A percentile compares a stretch with the other conserved stretches of the same genome.
Conservation (phyloP, 129 eudicot species). For the Apium graveolens region DNA sequence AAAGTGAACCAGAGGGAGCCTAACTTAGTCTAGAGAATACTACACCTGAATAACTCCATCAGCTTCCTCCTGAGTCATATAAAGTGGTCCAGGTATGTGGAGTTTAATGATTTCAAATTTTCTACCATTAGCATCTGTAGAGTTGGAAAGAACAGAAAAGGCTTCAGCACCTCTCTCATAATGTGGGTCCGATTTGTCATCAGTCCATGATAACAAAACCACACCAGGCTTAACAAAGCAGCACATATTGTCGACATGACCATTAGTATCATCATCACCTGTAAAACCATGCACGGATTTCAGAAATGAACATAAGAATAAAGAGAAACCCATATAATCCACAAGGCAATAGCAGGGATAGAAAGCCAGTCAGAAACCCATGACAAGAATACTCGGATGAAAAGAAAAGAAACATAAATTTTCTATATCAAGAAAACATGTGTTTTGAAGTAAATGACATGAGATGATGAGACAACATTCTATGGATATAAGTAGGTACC, state of each 20-base stretch:
- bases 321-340: no score
- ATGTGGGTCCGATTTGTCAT: slow-evolving; percentile 84
- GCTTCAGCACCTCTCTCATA: slow-evolving; percentile 76
- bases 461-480: background rate
- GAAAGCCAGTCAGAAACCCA: background rate
- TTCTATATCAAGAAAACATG: background rate
- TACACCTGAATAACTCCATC: slow-evolving; percentile 63
- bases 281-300: slow-evolving; percentile 8
- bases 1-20: background rate
- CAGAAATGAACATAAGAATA: background rate
- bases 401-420: background rate
- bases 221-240: slow-evolving; percentile 92
- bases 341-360: background rate
- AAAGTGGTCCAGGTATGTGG: slow-evolving; percentile 88
- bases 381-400: background rate
- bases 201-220: slow-evolving; percentile 80
- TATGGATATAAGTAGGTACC: slow-evolving; percentile 15
- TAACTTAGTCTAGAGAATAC: background rate
- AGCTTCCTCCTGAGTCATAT: slow-evolving; percentile 86
- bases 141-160: slow-evolving; percentile 48
- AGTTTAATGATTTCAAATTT: slow-evolving; percentile 69
- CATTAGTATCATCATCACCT: slow-evolving; percentile 98
- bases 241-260: slow-evolving; percentile 93
- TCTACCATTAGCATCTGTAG: slow-evolving; percentile 74
- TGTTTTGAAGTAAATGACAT: background rate